Percentiles rank a stretch among this genome's conserved stretches.
Evolutionary conservation across 2,329 filamentous ascomycete species (phyloP).

Genomic region (Pseudogymnoascus sp.): DNA sequence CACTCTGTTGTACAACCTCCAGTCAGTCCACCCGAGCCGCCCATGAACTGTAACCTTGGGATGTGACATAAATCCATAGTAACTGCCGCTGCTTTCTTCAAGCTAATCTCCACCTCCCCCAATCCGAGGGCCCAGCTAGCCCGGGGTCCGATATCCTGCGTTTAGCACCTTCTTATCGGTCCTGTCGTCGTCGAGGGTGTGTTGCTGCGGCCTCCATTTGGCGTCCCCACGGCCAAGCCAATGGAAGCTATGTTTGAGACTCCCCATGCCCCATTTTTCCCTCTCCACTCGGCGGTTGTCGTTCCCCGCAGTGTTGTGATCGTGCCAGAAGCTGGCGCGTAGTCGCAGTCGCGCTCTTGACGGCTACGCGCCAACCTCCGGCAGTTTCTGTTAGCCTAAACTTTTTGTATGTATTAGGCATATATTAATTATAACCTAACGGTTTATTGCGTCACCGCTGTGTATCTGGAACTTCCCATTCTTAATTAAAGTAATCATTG

Average conservation of each 20-base stretch:
- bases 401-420: background rate
- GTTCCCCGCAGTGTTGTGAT: background rate
- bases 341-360: background rate
- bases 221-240: background rate
- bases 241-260: background rate
- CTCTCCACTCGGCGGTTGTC: background rate
- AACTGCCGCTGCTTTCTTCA: background rate
- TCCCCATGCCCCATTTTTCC: background rate
- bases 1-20: background rate
- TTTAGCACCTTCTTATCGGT: background rate
- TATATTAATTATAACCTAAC: background rate
- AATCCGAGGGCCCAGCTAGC: background rate
- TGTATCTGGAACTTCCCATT: background rate
- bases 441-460: background rate
- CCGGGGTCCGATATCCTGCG: background rate
- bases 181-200: background rate
- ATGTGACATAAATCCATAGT: background rate
- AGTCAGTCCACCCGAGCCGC: background rate
- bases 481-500: background rate
- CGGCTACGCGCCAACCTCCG: background rate
- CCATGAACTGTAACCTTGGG: background rate
- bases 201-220: background rate
- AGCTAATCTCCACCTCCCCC: background rate
- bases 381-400: background rate
- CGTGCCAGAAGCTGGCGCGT: background rate